Evolutionary conservation across 306 rosid genomes (phyloP), one percentile per base, ranked within the genome.

Genomic region (Trifolium repens): DNA sequence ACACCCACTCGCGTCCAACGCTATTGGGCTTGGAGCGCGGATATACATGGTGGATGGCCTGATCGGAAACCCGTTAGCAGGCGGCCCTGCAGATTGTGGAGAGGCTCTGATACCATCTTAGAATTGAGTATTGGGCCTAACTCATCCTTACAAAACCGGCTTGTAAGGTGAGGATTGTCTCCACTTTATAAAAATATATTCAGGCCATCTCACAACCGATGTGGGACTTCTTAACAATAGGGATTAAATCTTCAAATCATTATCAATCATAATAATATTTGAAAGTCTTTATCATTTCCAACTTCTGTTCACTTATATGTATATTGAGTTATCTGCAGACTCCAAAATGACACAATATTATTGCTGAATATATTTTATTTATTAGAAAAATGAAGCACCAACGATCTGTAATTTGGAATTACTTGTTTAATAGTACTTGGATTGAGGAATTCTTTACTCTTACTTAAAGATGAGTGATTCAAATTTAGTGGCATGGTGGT

Each of bases 401-500:
- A 13, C 54, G 1, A 49, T 49, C 54, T 49, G 19, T 49, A 49
- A 49, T 15, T 49, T 49, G 54, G 54, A 49, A 49, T 49, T 49
- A 49, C 54, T 49, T 8, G 19, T 49, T 13, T 49, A 13, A 49
- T 49, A 49, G 54, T 49, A 49, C 54, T 15, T 49, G 54, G 54
- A 49, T 49, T 47, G 53, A 13, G 16, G 53, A 47, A 47, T 14
- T 47, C 16, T 47, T 47, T 47, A 47, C 53, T 47, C 53, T 47
- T 13, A 47, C 17, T 49, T 14, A 47, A 47, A 47, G 53, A 47
- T 5, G 53, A 47, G 17, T 47, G 16, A 47, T 47, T 47, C 53
- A 47, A 53, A 67, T 57, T 57, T 15, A 24, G 62, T 57, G 62
- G 35, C 63, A 24, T 57, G 26, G 63, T 57, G 27, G 26, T 53